Evolutionary conservation across 2,329 filamentous ascomycete species (phyloP).

Genomic region (Colletotrichum siamense): DNA sequence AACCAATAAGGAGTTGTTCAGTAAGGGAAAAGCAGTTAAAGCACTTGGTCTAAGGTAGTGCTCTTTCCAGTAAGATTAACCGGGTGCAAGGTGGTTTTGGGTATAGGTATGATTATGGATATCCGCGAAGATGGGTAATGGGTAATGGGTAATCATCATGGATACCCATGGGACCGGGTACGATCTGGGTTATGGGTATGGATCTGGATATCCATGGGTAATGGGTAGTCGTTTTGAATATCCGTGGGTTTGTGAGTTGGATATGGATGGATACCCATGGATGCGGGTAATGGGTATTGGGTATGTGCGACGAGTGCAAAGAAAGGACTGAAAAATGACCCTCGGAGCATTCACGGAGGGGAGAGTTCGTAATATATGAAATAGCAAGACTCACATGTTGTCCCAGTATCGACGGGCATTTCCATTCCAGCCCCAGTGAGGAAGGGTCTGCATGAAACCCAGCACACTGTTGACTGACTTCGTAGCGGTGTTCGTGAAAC

Average conservation of each 20-base stretch:
- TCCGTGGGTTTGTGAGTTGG: neutral
- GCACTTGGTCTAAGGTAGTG: no score
- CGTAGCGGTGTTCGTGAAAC: slow-evolving; percentile 43
- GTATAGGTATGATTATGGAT: neutral
- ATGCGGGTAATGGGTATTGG: neutral
- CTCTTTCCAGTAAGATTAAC: rapidly evolving
- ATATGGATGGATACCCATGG: neutral
- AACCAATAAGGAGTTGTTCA: no score
- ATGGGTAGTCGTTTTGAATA: neutral
- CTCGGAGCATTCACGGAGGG: neutral
- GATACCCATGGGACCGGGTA: no score
- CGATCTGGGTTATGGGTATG: no score
- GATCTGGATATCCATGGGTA: no score
- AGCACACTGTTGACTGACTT: slow-evolving; percentile 60
- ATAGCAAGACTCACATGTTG: slow-evolving; percentile 45
- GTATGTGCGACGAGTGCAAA: neutral
- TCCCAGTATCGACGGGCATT: slow-evolving; percentile 67
- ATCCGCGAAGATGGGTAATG: neutral
- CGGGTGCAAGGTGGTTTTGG: neutral
- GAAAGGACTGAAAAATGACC: neutral
- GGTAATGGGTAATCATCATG: no score
- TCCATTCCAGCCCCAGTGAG: slow-evolving; percentile 68
- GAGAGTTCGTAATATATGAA: neutral
- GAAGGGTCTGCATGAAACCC: slow-evolving; percentile 61
- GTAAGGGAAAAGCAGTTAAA: no score